Conservation (phyloP, 192 early-diverging fungal genomes). For the Coemansia sp. region DNA sequence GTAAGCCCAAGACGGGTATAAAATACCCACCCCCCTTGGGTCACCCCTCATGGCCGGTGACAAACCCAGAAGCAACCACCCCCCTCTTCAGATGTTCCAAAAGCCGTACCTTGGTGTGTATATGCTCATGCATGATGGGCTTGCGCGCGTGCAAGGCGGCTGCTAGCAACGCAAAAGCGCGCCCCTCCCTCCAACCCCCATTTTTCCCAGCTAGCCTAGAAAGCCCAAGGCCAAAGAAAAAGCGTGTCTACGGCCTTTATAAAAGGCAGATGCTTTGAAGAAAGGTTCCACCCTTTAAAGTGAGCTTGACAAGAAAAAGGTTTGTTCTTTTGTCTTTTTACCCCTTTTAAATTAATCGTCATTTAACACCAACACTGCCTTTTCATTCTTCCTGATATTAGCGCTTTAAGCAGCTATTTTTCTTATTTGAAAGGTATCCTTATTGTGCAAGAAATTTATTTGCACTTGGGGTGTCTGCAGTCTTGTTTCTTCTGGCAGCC, state of each 20-base stretch:
- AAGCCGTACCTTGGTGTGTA: conserved; percentile 11
- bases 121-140: conserved; percentile 16
- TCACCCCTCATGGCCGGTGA: conserved; percentile 24
- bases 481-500: no score
- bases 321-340: not conserved
- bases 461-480: no score
- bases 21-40: conserved; percentile 16
- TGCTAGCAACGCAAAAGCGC: conserved; percentile 8
- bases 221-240: not conserved
- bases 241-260: not conserved
- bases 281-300: not conserved
- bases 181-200: conserved; percentile 9
- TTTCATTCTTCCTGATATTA: no score
- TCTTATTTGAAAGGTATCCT: no score
- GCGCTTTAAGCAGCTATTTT: no score
- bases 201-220: conserved; percentile 4
- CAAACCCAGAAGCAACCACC: conserved; percentile 28
- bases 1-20: not conserved
- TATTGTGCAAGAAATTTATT: no score
- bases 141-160: conserved; percentile 27
- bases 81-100: conserved; percentile 1
- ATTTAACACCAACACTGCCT: no score
- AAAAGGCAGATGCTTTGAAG: conserved; percentile 2
- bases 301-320: not conserved
- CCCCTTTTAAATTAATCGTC: not conserved